These are phyloP conservation scores for Alternaria gaisen DNA, from an alignment of 2,329 filamentous ascomycete species.

Conservation along the genomic window DNA sequence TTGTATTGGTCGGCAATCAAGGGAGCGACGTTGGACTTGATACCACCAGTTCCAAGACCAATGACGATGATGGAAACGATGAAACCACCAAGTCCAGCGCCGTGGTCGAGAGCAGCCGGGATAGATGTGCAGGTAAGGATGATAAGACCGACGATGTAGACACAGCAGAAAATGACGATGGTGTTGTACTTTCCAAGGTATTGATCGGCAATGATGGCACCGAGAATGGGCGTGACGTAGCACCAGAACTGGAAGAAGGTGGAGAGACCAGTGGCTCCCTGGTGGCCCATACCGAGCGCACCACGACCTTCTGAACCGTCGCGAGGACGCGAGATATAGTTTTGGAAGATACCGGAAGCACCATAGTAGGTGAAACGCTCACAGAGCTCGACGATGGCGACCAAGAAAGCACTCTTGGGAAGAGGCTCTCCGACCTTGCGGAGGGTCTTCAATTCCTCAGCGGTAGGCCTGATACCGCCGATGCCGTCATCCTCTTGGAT, in stretches of 20 bases:
- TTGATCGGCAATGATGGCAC: conserved; percentile 69
- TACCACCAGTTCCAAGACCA: conserved; percentile 78
- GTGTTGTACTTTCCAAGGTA: conserved; percentile 76
- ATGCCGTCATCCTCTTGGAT: conserved; percentile 39
- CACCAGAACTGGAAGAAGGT: conserved; percentile 58
- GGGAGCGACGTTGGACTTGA: conserved; percentile 78
- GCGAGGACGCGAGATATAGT: conserved; percentile 57
- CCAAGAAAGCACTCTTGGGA: conserved; percentile 57
- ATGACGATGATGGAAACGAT: conserved; percentile 69
- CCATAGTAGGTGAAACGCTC: conserved; percentile 61
- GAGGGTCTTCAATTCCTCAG: conserved; percentile 54
- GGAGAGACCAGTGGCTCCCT: conserved; percentile 56
- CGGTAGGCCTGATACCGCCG: conserved; percentile 52
- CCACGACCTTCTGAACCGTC: conserved; percentile 51
- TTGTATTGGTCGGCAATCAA: conserved; percentile 61
- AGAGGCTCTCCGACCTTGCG: conserved; percentile 58
- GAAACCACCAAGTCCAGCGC: conserved; percentile 71
- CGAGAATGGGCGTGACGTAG: conserved; percentile 36
- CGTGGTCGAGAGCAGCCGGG: conserved; percentile 68
- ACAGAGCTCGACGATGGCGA: conserved; percentile 61
- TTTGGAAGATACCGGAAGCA: conserved; percentile 59
- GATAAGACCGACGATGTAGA: conserved; percentile 72
- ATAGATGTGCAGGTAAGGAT: conserved; percentile 73
- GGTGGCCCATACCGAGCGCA: conserved; percentile 55
- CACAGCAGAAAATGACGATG: conserved; percentile 70